These are phyloP conservation scores for Hygrophila difformis DNA, from an alignment of 257 asterid genomes.

Conservation along the genomic window DNA sequence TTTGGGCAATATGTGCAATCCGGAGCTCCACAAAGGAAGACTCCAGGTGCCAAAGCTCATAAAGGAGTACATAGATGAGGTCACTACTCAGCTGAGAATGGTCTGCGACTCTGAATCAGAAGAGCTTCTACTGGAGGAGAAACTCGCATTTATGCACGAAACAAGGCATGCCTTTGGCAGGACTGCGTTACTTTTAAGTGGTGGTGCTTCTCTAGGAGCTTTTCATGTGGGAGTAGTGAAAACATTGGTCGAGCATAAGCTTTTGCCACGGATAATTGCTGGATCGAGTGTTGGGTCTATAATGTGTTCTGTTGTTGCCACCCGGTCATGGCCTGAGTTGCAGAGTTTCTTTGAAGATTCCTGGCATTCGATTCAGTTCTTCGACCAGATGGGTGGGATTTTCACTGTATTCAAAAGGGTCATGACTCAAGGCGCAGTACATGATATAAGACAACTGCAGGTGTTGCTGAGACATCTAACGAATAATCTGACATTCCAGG, in stretches of 20 bases:
- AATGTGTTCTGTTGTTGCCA: conserved; percentile 87
- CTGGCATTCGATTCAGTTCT: conserved; percentile 79
- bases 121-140: conserved; percentile 89
- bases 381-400: conserved; percentile 83
- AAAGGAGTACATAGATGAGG: conserved; percentile 89
- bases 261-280: conserved; percentile 84
- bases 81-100: conserved; percentile 77
- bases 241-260: conserved; percentile 84
- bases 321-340: conserved; percentile 95
- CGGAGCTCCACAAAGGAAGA: conserved; percentile 85
- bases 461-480: conserved; percentile 73
- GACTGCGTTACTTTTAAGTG: conserved; percentile 85
- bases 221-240: conserved; percentile 90
- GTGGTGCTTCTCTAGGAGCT: conserved; percentile 95
- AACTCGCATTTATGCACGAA: conserved; percentile 92
- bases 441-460: conserved; percentile 86
- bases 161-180: conserved; percentile 96
- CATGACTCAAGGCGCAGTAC: conserved; percentile 80
- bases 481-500: conserved; percentile 86
- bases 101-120: conserved; percentile 84
- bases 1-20: conserved; percentile 92
- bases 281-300: conserved; percentile 96
- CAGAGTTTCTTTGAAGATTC: conserved; percentile 92
- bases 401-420: conserved; percentile 73
- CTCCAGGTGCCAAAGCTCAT: conserved; percentile 86